Percentiles rank a stretch among this genome's conserved stretches.
These are phyloP conservation scores for Echinosophora koreensis DNA, from an alignment of 306 rosid species.

Conservation along the genomic window DNA sequence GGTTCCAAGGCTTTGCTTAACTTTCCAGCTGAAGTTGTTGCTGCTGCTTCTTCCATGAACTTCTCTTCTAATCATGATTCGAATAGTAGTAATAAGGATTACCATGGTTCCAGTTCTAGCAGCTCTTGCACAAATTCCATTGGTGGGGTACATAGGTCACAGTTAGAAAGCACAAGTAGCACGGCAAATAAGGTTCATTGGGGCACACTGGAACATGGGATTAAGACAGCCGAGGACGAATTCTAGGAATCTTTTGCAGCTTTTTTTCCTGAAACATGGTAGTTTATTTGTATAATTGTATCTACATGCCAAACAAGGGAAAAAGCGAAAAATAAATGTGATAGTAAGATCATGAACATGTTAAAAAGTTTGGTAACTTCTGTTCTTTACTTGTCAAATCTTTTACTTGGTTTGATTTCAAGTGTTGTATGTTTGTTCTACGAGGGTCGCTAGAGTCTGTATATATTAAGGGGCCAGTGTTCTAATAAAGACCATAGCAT, in stretches of 20 bases:
- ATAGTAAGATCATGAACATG: not conserved
- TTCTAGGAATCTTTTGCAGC: slow-evolving; percentile 1
- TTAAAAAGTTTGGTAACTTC: not conserved
- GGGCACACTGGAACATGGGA: not conserved
- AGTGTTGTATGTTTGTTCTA: not conserved
- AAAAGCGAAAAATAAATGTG: not conserved
- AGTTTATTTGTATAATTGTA: not conserved
- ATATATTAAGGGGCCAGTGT: not conserved
- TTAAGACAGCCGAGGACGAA: not conserved
- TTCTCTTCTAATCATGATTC: slow-evolving; percentile 18
- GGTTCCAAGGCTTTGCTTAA: slow-evolving; percentile 84
- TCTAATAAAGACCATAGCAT: not conserved
- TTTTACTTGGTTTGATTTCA: not conserved
- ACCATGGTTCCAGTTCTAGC: slow-evolving; percentile 48
- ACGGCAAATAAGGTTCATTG: not conserved
- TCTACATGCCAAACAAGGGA: not conserved
- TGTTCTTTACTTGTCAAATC: not conserved
- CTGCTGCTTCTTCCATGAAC: slow-evolving; percentile 45
- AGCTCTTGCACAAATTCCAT: slow-evolving; percentile 39
- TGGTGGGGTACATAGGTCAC: slow-evolving; percentile 37
- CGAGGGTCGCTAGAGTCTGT: not conserved
- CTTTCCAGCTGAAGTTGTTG: slow-evolving; percentile 71
- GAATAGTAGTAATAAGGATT: slow-evolving; percentile 23
- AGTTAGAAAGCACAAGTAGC: slow-evolving; percentile 43
- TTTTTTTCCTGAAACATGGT: not conserved